Evolutionary conservation across 208 protist genomes (phyloP), one percentile per base, ranked within the genome.

Genomic region (Leishmania tropica): DNA sequence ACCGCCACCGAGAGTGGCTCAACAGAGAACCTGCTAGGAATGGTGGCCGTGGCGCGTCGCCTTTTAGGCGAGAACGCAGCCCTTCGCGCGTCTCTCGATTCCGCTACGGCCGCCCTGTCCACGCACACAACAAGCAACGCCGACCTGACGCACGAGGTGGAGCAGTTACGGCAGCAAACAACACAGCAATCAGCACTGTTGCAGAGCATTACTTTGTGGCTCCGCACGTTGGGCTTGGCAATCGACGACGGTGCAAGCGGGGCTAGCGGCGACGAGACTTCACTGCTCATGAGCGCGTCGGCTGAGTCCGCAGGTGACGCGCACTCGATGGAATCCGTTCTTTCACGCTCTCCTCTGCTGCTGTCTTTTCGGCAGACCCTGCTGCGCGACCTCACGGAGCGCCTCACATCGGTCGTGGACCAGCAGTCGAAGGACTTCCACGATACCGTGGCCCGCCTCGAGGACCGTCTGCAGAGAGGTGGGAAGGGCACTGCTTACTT

Each of bases 281-380:
- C 74, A 11, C 13, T 47, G 64, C 8, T 31, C 47, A 40, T 56
- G 45, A 19, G 11, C 73, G 58, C 24, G 4, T 58, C n/a, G 48
- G 64, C 24, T 60, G 37, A 35, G 31, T 71, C 67, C 62, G 68
- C 83, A 28, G 60, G 6, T 67, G 84, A 19, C 3, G 80, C 54
- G 76, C 65, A 79, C 35, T 75, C 71, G 31, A 85, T 91, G 24
- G 88, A 92, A 76, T 64, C 80, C 2, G 48, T 89, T 35, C 76
- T 96, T n/a, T 79, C 89, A 0, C 81, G 83, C 53, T 92, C 94
- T 0, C 92, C 92, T 28, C 87, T 97, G 4, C 84, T 97, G 60
- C 82, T 97, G 11, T 90, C 92, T 31, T 88, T 97, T 48, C 91
- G 94, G 4, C 91, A 88, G 21, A 75, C 94, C 35, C 65, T 97